These are phyloP conservation scores for Symbiotaphrina buchneri DNA, from an alignment of 495 filamentous ascomycete species.

Conservation along the genomic window DNA sequence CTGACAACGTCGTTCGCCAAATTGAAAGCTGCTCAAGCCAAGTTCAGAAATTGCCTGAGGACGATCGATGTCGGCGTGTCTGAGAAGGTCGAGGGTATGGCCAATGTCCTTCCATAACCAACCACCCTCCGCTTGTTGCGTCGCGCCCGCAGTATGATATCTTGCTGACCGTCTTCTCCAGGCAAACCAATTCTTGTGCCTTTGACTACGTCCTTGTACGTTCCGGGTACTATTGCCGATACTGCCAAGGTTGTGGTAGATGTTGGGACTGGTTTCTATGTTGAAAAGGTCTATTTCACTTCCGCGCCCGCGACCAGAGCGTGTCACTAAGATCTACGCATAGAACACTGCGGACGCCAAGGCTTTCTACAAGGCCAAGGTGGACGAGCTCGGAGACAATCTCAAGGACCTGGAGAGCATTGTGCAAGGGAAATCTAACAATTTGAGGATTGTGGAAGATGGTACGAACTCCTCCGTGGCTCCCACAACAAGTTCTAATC, in stretches of 20 bases:
- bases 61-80: constrained; percentile 38
- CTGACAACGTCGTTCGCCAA: constrained; percentile 74
- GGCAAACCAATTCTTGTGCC: constrained; percentile 64
- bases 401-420: constrained; percentile 73
- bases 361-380: constrained; percentile 69
- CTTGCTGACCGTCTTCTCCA: constrained; percentile 9
- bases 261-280: constrained; percentile 88
- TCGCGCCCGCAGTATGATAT: no score
- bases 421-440: constrained; percentile 62
- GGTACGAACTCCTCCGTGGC: constrained; percentile 24
- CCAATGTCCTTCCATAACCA: background rate
- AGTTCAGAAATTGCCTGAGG: constrained; percentile 74
- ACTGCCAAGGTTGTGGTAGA: constrained; percentile 75
- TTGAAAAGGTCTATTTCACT: constrained; percentile 54
- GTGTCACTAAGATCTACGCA: background rate
- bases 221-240: constrained; percentile 58
- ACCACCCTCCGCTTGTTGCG: background rate
- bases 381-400: constrained; percentile 56
- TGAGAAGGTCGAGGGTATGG: background rate
- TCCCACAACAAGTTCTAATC: no score
- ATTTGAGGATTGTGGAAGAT: constrained; percentile 72
- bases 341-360: constrained; percentile 49
- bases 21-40: constrained; percentile 68
- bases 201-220: constrained; percentile 81
- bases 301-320: background rate